These are phyloP conservation scores for Periconia macrospinosa DNA, from an alignment of 2,329 filamentous ascomycete genomes.

Conservation along the genomic window DNA sequence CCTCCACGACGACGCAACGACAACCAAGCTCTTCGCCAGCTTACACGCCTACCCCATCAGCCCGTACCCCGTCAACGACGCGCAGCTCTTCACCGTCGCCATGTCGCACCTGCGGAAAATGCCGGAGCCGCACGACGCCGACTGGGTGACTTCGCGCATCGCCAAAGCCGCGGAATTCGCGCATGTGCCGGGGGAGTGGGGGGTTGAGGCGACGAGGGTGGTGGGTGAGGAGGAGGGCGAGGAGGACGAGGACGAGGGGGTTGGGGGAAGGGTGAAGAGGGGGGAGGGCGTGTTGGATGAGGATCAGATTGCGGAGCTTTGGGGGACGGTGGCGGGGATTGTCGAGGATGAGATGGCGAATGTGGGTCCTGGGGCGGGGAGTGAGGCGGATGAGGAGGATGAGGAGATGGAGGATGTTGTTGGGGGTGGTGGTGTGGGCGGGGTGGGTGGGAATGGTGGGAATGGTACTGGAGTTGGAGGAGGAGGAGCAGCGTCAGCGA, in stretches of 20 bases:
- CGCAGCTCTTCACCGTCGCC: constrained; percentile 42
- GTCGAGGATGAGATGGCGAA: constrained; percentile 4
- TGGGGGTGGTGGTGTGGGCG: constrained; percentile 11
- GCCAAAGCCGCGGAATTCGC: constrained; percentile 32
- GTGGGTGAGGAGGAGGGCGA: constrained; percentile 14
- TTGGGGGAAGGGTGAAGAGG: constrained; percentile 13
- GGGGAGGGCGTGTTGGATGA: constrained; percentile 11
- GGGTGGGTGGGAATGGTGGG: constrained; percentile 13
- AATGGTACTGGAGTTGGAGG: constrained; percentile 22
- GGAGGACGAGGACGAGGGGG: constrained; percentile 10
- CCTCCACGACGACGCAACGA: constrained; percentile 7
- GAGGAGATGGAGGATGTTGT: constrained; percentile 14
- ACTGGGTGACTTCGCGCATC: constrained; percentile 32
- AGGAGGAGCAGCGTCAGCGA: constrained; percentile 15
- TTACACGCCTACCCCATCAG: constrained; percentile 10
- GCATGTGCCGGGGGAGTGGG: constrained; percentile 33
- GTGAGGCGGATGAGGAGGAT: constrained; percentile 1
- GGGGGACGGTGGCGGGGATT: constrained; percentile 1
- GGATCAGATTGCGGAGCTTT: constrained; percentile 10
- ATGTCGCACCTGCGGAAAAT: constrained; percentile 29
- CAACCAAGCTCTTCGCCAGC: background rate
- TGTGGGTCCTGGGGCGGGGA: background rate
- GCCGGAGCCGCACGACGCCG: constrained; percentile 27
- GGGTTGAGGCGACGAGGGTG: constrained; percentile 22
- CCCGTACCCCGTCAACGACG: constrained; percentile 12